phyloP scores from a whole-genome alignment of 768 basidiomycete genomes.

The Lactifluus echinatus region DNA sequence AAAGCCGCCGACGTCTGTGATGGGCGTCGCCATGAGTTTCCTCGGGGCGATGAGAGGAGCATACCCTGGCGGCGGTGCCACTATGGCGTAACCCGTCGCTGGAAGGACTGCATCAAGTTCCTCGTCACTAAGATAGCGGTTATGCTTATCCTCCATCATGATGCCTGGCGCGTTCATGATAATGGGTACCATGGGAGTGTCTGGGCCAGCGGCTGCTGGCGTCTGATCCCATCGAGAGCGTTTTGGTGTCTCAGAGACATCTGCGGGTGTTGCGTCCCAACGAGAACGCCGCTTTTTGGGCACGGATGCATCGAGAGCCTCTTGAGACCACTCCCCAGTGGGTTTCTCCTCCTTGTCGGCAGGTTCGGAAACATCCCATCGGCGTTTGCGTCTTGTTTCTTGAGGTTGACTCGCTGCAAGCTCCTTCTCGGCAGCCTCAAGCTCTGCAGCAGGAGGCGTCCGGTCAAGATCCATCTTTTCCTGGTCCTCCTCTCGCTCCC shows the following conservation, averaged over 20 bases:
- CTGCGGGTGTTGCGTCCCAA: conserved; percentile 91
- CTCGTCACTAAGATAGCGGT: conserved; percentile 92
- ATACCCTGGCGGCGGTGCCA: conserved; percentile 92
- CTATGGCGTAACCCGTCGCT: conserved; percentile 76
- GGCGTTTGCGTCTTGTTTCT: conserved; percentile 61
- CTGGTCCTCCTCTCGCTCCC: conserved; percentile 58
- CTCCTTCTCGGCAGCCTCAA: conserved; percentile 64
- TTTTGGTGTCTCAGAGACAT: conserved; percentile 68
- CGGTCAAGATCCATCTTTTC: conserved; percentile 85
- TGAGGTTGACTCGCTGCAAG: conserved; percentile 40
- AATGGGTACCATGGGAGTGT: conserved; percentile 66
- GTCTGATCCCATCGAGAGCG: conserved; percentile 97
- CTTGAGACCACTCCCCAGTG: conserved; percentile 65
- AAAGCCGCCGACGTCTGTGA: conserved; percentile 70
- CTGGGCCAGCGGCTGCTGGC: conserved; percentile 50
- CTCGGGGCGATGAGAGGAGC: conserved; percentile 59
- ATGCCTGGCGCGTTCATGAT: conserved; percentile 82
- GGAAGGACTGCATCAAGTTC: conserved; percentile 91
- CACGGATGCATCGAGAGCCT: conserved; percentile 61
- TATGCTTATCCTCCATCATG: conserved; percentile 90
- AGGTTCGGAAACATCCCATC: conserved; percentile 65
- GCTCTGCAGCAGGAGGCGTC: conserved; percentile 79
- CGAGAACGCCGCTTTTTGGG: conserved; percentile 90
- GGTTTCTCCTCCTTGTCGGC: conserved; percentile 55
- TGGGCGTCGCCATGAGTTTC: conserved; percentile 42